Conservation (phyloP, 2,329 filamentous ascomycete species). For the Pseudogymnoascus sp. region DNA sequence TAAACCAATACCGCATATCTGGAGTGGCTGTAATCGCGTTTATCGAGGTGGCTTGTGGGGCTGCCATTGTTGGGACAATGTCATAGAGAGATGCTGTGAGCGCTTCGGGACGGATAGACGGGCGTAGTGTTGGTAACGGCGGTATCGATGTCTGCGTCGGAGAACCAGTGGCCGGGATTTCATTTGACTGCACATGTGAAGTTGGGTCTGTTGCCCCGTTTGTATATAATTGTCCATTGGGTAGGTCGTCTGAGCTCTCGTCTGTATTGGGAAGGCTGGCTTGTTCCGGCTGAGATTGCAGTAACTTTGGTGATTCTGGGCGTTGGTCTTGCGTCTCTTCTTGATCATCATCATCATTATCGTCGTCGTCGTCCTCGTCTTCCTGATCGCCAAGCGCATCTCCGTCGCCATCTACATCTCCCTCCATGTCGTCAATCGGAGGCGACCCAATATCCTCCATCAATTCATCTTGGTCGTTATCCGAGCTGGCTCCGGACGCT, state of each 20-base stretch:
- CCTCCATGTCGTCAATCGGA: slow-evolving; percentile 29
- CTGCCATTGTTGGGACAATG: slow-evolving; percentile 93
- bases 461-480: slow-evolving; percentile 50
- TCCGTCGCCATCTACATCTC: slow-evolving; percentile 27
- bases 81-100: slow-evolving; percentile 78
- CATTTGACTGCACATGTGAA: slow-evolving; percentile 25
- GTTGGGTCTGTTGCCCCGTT: slow-evolving; percentile 25
- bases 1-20: slow-evolving; percentile 92
- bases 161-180: slow-evolving; percentile 27
- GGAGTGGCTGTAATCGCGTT: slow-evolving; percentile 89
- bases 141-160: slow-evolving; percentile 26
- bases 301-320: background rate
- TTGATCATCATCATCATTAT: slow-evolving; percentile 47
- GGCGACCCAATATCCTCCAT: slow-evolving; percentile 43
- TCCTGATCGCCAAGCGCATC: slow-evolving; percentile 29
- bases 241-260: slow-evolving; percentile 24
- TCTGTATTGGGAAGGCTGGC: slow-evolving; percentile 24
- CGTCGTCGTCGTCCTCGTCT: slow-evolving; percentile 29
- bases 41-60: slow-evolving; percentile 90
- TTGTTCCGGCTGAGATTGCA: slow-evolving; percentile 21
- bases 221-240: slow-evolving; percentile 14
- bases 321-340: slow-evolving; percentile 42
- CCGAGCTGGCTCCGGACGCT: slow-evolving; percentile 39
- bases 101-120: slow-evolving; percentile 68
- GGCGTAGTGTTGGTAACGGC: slow-evolving; percentile 44